Conservation (phyloP, 441 rosid genomes). For the Euphorbia celastroides region DNA sequence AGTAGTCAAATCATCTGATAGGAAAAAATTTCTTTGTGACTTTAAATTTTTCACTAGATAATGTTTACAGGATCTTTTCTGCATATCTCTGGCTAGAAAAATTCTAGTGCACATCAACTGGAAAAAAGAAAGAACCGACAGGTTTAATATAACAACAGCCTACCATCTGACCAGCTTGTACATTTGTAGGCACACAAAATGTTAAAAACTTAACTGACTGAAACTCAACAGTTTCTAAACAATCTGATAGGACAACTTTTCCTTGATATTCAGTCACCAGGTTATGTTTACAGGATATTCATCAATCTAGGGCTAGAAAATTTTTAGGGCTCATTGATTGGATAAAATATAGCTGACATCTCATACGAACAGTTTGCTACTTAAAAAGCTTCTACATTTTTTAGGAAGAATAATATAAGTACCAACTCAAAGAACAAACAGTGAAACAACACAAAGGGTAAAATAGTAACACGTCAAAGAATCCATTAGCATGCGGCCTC, state of each 20-base stretch:
- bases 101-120: not conserved
- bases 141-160: not conserved
- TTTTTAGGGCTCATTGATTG: not conserved
- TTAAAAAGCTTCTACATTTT: not conserved
- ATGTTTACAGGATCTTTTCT: not conserved
- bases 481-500: not conserved
- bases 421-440: not conserved
- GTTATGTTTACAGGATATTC: not conserved
- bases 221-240: not conserved
- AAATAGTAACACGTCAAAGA: not conserved
- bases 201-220: not conserved
- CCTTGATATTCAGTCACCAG: not conserved
- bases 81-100: not conserved
- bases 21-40: not conserved
- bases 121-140: not conserved
- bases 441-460: not conserved
- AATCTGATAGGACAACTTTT: not conserved
- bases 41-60: conserved; percentile 1
- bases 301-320: not conserved
- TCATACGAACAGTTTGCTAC: not conserved
- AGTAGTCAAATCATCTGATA: not conserved
- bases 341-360: not conserved
- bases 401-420: not conserved
- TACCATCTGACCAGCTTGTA: not conserved
- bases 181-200: not conserved